phyloP scores from a whole-genome alignment of 2,329 filamentous ascomycete species.

The Phoma sp. region DNA sequence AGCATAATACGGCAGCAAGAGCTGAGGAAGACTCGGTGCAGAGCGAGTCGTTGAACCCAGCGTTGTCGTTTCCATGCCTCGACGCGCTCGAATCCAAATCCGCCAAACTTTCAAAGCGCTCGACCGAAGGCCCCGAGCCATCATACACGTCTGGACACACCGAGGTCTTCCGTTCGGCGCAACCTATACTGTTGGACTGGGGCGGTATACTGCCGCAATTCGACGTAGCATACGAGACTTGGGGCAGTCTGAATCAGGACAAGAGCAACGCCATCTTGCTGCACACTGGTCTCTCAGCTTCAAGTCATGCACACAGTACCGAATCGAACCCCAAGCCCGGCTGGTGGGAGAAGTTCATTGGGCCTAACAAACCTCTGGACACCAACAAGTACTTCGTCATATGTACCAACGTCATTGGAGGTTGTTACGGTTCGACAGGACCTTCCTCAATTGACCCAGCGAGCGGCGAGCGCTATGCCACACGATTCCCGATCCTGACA shows the following conservation, averaged over 20 bases:
- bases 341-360: slow-evolving; percentile 99
- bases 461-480: slow-evolving; percentile 88
- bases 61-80: slow-evolving; percentile 52
- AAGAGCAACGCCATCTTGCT: slow-evolving; percentile 89
- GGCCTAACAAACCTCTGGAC: slow-evolving; percentile 82
- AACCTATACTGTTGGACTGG: slow-evolving; percentile 88
- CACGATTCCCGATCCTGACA: slow-evolving; percentile 92
- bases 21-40: slow-evolving; percentile 29
- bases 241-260: slow-evolving; percentile 81
- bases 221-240: slow-evolving; percentile 90
- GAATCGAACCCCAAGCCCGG: slow-evolving; percentile 83
- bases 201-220: slow-evolving; percentile 90
- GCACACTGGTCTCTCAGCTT: slow-evolving; percentile 95
- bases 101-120: slow-evolving; percentile 74
- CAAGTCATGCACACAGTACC: slow-evolving; percentile 96
- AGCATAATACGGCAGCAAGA: slow-evolving; percentile 28
- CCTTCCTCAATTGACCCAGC: slow-evolving; percentile 87
- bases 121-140: slow-evolving; percentile 81
- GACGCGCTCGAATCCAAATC: slow-evolving; percentile 58
- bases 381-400: slow-evolving; percentile 92
- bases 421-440: slow-evolving; percentile 94
- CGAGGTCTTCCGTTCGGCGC: slow-evolving; percentile 73
- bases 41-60: slow-evolving; percentile 48
- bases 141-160: slow-evolving; percentile 93
- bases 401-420: slow-evolving; percentile 95